Evolutionary conservation across 495 filamentous ascomycete genomes (phyloP), one percentile per base, ranked within the genome.

Genomic region (Aspergillus sclerotiicarbonarius): DNA sequence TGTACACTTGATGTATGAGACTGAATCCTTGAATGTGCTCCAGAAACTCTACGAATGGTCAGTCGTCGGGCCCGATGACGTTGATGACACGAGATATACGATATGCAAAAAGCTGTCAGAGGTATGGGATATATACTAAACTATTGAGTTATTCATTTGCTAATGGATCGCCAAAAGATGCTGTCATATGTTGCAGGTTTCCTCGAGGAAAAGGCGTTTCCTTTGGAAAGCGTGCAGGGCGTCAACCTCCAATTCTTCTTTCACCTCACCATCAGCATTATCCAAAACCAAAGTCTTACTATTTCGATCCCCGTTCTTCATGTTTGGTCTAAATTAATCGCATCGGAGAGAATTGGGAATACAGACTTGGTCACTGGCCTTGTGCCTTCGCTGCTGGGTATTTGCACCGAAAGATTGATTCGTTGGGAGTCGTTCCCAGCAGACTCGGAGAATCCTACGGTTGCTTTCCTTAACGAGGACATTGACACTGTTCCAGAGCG

Each of bases 61-160:
- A 1, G 71, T 84, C 6, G 87, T 93, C 56, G 88, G 93, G 52
- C 80, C 89, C 8, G 77, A 87, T 45, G 86, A 94, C 64, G 82
- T 92, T 30, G 90, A 96, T 65, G 91, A 97, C 55, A 88, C 90
- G 58, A 93, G 91, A 68, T 98, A 98, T 67, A 82, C 89, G 33
- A 84, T 98, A 61, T 85, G 88, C 19, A 97, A 97, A 76, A 96
- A 92, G 74, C 84, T 98, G 37, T 91, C 93, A 5, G 94, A 98
- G 84, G 90, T 90, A 77, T 67, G 71, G 13, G 6, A n/a, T 13
- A 15, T 45, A 10, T 5, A 8, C 25, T 12, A 12, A 29, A 25
- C 13, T 8, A 4, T 46, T 12, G 29, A 30, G n/a, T 35, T n/a
- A n/a, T 15, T 1, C 13, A 5, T 32, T 20, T 16, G 45, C 46